Evolutionary conservation across 805 yeast genomes (phyloP).

Genomic region (Hanseniaspora meyeri): DNA sequence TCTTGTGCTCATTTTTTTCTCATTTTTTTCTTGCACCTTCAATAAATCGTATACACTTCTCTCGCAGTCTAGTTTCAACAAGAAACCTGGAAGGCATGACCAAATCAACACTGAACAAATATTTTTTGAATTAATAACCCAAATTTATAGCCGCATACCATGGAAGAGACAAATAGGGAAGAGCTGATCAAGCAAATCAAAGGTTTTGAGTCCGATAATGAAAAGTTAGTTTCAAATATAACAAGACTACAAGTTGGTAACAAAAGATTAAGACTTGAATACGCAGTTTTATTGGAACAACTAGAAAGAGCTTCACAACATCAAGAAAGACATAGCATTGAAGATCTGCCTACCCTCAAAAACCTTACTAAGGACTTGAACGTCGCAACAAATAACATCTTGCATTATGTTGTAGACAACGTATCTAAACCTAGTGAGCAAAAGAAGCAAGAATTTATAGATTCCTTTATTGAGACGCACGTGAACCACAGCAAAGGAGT

Average conservation of each 20-base stretch:
- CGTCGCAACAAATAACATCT: constrained; percentile 1
- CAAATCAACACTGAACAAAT: background rate
- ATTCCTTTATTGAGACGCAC: constrained; percentile 1
- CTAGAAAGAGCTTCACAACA: constrained; percentile 35
- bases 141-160: background rate
- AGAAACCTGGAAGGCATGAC: no score
- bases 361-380: constrained; percentile 9
- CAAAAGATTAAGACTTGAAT: constrained; percentile 69
- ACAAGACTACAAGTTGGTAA: constrained; percentile 10
- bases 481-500: background rate
- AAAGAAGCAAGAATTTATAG: constrained; percentile 3
- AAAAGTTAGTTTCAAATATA: constrained; percentile 1
- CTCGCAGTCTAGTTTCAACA: no score
- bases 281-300: constrained; percentile 65
- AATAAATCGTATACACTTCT: no score
- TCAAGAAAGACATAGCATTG: constrained; percentile 4
- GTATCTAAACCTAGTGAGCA: constrained; percentile 1
- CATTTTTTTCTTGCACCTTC: no score
- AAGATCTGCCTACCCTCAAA: constrained; percentile 6
- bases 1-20: no score
- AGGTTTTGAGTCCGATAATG: background rate
- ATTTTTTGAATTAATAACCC: no score
- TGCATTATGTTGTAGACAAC: background rate
- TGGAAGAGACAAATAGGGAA: background rate
- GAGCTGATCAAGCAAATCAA: constrained; percentile 2